Percentiles rank a stretch among this genome's conserved stretches.
These are phyloP conservation scores for Penicillium bovifimosum DNA, from an alignment of 495 filamentous ascomycete genomes.

Conservation along the genomic window DNA sequence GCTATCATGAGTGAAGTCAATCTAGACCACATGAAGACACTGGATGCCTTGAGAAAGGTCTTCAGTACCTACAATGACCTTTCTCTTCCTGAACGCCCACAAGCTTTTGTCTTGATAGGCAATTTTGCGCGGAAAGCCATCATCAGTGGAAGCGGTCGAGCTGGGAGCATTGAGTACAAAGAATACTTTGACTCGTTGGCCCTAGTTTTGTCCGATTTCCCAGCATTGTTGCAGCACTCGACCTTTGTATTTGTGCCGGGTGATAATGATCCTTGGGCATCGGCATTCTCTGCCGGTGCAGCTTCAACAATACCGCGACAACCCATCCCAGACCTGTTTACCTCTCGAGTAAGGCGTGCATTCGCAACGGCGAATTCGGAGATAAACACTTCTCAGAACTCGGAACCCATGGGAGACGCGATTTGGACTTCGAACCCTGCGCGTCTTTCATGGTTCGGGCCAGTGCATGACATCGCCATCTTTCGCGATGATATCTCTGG, in stretches of 20 bases:
- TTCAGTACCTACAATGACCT: conserved; percentile 58
- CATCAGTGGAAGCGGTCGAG: conserved; percentile 57
- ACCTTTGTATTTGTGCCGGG: conserved; percentile 92
- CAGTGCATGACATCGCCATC: conserved; percentile 76
- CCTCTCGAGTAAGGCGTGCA: conserved; percentile 70
- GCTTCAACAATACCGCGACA: conserved; percentile 67
- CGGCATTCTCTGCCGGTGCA: conserved; percentile 79
- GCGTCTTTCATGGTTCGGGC: conserved; percentile 75
- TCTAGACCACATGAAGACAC: conserved; percentile 70
- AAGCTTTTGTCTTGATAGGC: conserved; percentile 74
- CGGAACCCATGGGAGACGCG: conserved; percentile 58
- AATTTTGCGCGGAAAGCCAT: conserved; percentile 75
- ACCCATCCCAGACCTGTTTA: conserved; percentile 78
- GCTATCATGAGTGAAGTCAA: conserved; percentile 76
- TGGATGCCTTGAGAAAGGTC: conserved; percentile 73
- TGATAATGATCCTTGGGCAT: conserved; percentile 92
- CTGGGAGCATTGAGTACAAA: conserved; percentile 84
- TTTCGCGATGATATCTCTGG: conserved; percentile 80
- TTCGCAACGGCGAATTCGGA: conserved; percentile 73
- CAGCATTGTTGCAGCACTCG: conserved; percentile 66
- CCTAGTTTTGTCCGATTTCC: conserved; percentile 76
- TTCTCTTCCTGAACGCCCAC: conserved; percentile 52
- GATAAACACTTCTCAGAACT: conserved; percentile 35
- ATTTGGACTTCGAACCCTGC: conserved; percentile 86
- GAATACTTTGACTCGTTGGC: conserved; percentile 88